These are phyloP conservation scores for Cercophora newfieldiana DNA, from an alignment of 495 filamentous ascomycete species.

Conservation along the genomic window DNA sequence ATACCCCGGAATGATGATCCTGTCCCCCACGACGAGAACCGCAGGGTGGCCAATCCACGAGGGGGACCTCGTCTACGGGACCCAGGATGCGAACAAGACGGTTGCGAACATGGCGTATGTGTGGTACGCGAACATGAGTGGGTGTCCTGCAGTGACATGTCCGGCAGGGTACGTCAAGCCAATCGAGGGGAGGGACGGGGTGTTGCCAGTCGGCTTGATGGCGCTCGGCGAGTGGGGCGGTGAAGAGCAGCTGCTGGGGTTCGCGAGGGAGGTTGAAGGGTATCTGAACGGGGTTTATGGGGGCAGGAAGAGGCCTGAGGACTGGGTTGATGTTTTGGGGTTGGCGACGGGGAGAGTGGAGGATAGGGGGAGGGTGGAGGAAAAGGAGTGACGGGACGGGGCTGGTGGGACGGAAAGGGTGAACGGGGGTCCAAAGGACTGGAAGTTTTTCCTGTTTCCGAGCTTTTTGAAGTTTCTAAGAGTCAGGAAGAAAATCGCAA, in stretches of 20 bases:
- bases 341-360: conserved; percentile 26
- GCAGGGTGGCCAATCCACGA: conserved; percentile 66
- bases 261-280: conserved; percentile 68
- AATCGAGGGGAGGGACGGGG: conserved; percentile 40
- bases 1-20: conserved; percentile 74
- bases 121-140: conserved; percentile 82
- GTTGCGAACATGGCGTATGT: conserved; percentile 85
- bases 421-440: too few relatives aligned
- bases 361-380: neutral
- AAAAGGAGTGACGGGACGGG: neutral
- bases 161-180: conserved; percentile 73
- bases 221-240: conserved; percentile 86
- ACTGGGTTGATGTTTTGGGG: conserved; percentile 46
- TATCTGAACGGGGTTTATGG: conserved; percentile 41
- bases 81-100: conserved; percentile 70
- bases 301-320: conserved; percentile 39
- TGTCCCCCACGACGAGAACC: conserved; percentile 77
- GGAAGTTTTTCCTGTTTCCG: too few relatives aligned
- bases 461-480: too few relatives aligned
- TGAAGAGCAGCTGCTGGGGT: conserved; percentile 76
- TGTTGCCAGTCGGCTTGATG: conserved; percentile 78
- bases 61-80: conserved; percentile 59
- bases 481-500: too few relatives aligned
- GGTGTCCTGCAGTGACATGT: conserved; percentile 74
- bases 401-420: too few relatives aligned